Evolutionary conservation across 106 monocot species (phyloP).

Genomic region (Ottelia alismoides): DNA sequence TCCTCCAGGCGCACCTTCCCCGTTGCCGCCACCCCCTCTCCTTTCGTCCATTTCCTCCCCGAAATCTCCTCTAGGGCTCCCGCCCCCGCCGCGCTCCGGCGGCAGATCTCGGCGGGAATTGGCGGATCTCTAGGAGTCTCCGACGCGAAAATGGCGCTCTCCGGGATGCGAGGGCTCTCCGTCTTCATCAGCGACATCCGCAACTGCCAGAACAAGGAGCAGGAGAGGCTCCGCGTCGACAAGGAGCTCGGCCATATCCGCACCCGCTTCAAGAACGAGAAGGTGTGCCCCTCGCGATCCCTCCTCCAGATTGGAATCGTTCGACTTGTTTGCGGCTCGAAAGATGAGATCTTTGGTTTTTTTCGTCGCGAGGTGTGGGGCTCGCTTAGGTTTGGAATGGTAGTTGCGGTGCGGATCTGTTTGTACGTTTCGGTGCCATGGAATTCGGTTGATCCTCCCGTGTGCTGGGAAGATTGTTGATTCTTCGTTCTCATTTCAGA

Average conservation of each 20-base stretch:
- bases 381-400: no score
- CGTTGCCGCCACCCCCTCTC: not conserved
- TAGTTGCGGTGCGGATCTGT: no score
- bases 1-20: no score
- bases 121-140: not conserved
- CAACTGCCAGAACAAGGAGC: slow-evolving; percentile 96
- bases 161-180: slow-evolving; percentile 93
- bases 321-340: not conserved
- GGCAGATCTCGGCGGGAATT: not conserved
- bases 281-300: slow-evolving; percentile 24
- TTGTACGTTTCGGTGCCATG: no score
- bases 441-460: no score
- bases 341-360: not conserved
- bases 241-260: slow-evolving; percentile 98
- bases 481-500: no score
- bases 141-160: slow-evolving; percentile 48
- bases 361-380: not conserved
- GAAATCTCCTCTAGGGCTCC: not conserved
- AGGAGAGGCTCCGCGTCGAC: slow-evolving; percentile 86
- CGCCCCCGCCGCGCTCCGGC: not conserved
- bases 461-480: no score
- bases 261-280: slow-evolving; percentile 87
- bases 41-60: not conserved
- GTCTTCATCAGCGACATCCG: slow-evolving; percentile 97
- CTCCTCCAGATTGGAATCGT: not conserved